Percentiles rank a stretch among this genome's conserved stretches.
Conservation (phyloP, 768 basidiomycete genomes). For the Leccinum variicolor region DNA sequence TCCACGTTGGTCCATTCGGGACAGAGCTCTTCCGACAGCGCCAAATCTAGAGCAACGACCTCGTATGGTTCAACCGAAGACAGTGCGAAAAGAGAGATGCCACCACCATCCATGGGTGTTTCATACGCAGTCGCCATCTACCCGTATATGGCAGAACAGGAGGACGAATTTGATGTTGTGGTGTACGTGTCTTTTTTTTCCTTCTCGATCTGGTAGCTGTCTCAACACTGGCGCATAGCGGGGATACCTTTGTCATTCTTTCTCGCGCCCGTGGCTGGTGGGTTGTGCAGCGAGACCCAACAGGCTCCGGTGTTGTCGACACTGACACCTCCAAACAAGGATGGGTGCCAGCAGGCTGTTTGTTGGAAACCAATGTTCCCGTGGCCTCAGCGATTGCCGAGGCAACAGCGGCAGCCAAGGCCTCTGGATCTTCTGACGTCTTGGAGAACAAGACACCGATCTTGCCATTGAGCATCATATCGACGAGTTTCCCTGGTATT, state of each 20-base stretch:
- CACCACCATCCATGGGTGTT: constrained; percentile 49
- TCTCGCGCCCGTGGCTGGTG: constrained; percentile 98
- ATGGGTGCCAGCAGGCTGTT: constrained; percentile 97
- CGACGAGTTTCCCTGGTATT: constrained; percentile 95
- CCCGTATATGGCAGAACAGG: constrained; percentile 97
- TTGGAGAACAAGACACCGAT: constrained; percentile 68
- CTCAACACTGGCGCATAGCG: constrained; percentile 42
- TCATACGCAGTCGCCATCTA: constrained; percentile 98
- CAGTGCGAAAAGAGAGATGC: constrained; percentile 37
- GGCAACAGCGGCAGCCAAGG: constrained; percentile 62
- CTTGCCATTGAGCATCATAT: constrained; percentile 85
- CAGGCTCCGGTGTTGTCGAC: constrained; percentile 75
- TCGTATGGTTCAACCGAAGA: constrained; percentile 29
- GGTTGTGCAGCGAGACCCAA: constrained; percentile 94
- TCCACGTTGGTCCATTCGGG: constrained; percentile 34
- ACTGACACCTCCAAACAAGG: constrained; percentile 80
- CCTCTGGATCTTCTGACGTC: constrained; percentile 39
- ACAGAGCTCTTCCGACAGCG: constrained; percentile 26
- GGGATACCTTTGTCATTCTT: constrained; percentile 90
- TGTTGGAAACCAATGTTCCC: constrained; percentile 90
- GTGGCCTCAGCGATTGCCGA: constrained; percentile 86
- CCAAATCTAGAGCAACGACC: constrained; percentile 17
- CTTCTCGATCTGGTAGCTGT: background rate
- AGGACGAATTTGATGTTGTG: constrained; percentile 97
- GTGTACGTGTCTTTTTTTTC: constrained; percentile 57